These are phyloP conservation scores for Lichtheimia ornata DNA, from an alignment of 371 early-diverging fungal genomes.

Conservation along the genomic window DNA sequence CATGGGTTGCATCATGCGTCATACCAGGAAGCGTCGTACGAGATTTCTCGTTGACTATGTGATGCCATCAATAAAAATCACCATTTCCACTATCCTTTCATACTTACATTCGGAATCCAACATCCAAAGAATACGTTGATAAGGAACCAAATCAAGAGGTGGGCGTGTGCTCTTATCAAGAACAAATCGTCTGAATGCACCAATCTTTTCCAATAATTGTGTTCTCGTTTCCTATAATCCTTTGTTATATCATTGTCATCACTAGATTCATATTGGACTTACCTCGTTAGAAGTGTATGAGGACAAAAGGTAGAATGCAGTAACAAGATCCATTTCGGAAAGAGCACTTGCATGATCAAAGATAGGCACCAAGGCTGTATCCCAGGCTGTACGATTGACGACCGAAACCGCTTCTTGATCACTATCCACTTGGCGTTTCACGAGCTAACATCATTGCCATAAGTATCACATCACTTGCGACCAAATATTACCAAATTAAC, in stretches of 20 bases:
- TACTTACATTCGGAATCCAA: conserved; percentile 48
- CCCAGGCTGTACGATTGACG: conserved; percentile 29
- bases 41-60: too few relatives aligned
- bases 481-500: conserved; percentile 1
- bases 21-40: conserved; percentile 29
- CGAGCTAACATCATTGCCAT: conserved; percentile 12
- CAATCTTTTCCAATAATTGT: background rate
- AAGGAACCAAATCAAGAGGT: conserved; percentile 66
- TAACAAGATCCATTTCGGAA: conserved; percentile 55
- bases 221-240: background rate
- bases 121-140: conserved; percentile 69
- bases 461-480: background rate
- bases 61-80: too few relatives aligned
- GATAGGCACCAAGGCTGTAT: conserved; percentile 49
- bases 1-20: conserved; percentile 40
- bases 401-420: background rate
- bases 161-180: conserved; percentile 61
- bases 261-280: background rate
- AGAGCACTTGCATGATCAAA: conserved; percentile 57
- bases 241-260: too few relatives aligned
- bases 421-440: conserved; percentile 25
- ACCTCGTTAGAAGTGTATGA: conserved; percentile 15
- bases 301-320: conserved; percentile 34
- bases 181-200: conserved; percentile 18
- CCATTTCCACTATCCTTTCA: background rate